Base-by-base conservation (phyloP, 805 yeast genomes). In the Kodamaea leandrae region DNA sequence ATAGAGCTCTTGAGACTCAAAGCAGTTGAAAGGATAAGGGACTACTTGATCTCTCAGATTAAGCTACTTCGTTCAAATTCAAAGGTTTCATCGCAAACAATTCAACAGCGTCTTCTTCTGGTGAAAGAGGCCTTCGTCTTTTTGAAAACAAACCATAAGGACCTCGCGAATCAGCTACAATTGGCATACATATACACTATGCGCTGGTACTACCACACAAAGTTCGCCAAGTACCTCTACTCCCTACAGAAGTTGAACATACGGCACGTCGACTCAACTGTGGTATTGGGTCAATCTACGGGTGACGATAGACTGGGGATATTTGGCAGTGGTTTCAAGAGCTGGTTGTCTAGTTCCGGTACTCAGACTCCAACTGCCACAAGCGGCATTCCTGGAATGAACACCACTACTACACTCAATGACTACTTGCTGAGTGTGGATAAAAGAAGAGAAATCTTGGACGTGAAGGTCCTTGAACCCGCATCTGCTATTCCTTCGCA, bases 171-270 rank as follows among this genome's bases (percentile, higher is more conserved):
- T 12, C 93, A 87, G 54, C 71, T 93, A 28, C 74, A 80, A 41
- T 76, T 76, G 52, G 98, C 97, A 0, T 93, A 93, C 58, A 66
- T 82, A 14, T 81, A 80, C 53, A 91, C 98, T 2, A 90, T 93
- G 86, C 71, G 77, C 53, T 93, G 99, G 99, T 93, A 91, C 64
- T 93, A 93, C 59, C 71, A 75, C 43, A 76, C 83, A 42, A 77
- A 85, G 50, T 91, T 90, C 55, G 80, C 82, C 13, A 78, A 89
- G 47, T 90, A 89, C 62, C 61, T 82, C 27, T 77, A 82, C 46
- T 80, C 95, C 1, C 61, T 90, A 37, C 85, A 85, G 45, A 79
- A 78, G 49, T 60, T 88, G 44, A 77, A 74, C 32, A 48, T 82
- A 13, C 70, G 72, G 38, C 63, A 63, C 16, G 76, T 83, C 6